Base-by-base conservation (phyloP, 371 early-diverging fungal genomes). In the Choanephora cucurbitarum region DNA sequence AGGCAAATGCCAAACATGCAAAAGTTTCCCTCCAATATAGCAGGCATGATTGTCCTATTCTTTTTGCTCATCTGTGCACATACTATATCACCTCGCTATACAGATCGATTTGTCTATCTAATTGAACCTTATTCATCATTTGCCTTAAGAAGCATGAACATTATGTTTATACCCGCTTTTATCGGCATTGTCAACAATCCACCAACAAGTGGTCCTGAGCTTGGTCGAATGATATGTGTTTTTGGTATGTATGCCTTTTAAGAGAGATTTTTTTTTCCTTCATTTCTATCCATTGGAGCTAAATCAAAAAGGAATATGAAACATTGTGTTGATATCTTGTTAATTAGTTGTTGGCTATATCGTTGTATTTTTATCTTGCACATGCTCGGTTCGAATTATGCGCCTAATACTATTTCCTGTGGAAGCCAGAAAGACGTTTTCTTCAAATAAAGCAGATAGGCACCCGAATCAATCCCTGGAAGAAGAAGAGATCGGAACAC, bases 131-230 rank as follows among this genome's bases (percentile, higher is more conserved):
- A 62, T 14, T 62, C 63, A 5, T 57, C 63, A 2, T 66, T 70
- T 54, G 60, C 59, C 22, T 42, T 66, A 10, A 19, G 45, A 41
- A 66, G 67, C 44, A 70, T 70, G 60, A 70, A 57, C 17, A 54
- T 70, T 31, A 62, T 70, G 66, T 66, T 70, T 49, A 57, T 66
- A 11, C 70, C 70, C 11, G 55, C 67, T 10, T n/a, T 62, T 34
- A 47, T 52, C 28, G 50, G 57, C 31, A 57, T 58, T 39, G 49
- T 58, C 5, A 46, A 63, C n/a, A 59, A 66, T 49, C 43, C 56
- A 34, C 33, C 63, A n/a, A 59, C 58, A 10, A 46, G 63, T 15
- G 66, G 60, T 10, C 22, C 55, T n/a, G 70, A 70, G 45, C 44
- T 70, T 3, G 70, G 66, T 4, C 55, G 63, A 49, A 70, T 70